A percentile compares a stretch with the other conserved stretches of the same genome.
phyloP scores from a whole-genome alignment of 2,329 filamentous ascomycete species.

The Phaeophleospora eucalypticola region DNA sequence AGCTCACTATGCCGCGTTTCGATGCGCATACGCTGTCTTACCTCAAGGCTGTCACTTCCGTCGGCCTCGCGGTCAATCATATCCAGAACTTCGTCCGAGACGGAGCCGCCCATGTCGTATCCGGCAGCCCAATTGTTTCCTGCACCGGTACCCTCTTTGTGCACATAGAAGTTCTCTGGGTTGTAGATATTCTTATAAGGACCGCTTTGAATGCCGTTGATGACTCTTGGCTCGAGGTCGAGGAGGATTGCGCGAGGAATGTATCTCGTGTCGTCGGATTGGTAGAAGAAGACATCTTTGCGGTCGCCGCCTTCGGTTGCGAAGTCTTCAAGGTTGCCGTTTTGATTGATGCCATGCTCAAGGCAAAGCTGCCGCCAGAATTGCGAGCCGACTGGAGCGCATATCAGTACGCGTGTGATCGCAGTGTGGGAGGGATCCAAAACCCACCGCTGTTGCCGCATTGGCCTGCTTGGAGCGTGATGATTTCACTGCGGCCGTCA shows the following conservation, averaged over 20 bases:
- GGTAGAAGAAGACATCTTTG: conserved; percentile 99
- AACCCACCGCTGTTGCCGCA: conserved; percentile 97
- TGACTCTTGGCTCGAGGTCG: conserved; percentile 88
- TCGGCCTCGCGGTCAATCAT: conserved; percentile 99
- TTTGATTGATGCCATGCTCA: conserved; percentile 95
- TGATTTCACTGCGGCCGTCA: conserved; percentile 72
- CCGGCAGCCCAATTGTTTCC: conserved; percentile 99
- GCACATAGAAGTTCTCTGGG: conserved; percentile 96
- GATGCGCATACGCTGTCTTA: no score
- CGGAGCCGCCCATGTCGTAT: conserved; percentile 84
- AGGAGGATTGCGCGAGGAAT: conserved; percentile 94
- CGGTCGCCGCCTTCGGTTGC: conserved; percentile 95
- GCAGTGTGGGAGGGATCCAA: conserved; percentile 5
- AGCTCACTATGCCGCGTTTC: no score
- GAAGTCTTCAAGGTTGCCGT: conserved; percentile 96
- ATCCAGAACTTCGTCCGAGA: conserved; percentile 96
- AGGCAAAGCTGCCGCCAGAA: conserved; percentile 99
- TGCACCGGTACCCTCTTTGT: conserved; percentile 87
- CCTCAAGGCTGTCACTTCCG: conserved; percentile 93
- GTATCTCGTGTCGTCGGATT: conserved; percentile 96
- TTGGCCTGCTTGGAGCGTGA: conserved; percentile 97
- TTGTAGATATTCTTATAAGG: conserved; percentile 99
- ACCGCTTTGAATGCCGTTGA: conserved; percentile 87
- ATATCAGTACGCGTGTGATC: background rate
- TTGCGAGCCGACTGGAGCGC: conserved; percentile 76